These are phyloP conservation scores for Fagopyrum tataricum DNA, from an alignment of 148 eudicot species.

Conservation along the genomic window DNA sequence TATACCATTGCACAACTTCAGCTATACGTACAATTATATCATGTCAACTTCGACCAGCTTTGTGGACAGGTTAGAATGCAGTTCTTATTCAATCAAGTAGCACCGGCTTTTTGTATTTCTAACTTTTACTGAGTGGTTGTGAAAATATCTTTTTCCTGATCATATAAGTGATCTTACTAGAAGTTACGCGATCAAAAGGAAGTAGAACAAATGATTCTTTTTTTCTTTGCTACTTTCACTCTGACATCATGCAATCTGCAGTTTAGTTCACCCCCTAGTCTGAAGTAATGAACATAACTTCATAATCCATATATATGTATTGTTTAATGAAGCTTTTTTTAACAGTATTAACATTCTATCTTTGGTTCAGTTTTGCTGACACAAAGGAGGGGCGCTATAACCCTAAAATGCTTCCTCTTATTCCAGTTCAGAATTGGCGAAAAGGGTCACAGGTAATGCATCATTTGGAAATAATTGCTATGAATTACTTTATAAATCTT, in stretches of 20 bases:
- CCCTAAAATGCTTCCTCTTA: conserved; percentile 80
- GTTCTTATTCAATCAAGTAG: not conserved
- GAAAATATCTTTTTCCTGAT: not conserved
- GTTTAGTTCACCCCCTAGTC: not conserved
- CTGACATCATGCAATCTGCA: not conserved
- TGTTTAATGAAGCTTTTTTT: not conserved
- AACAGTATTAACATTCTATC: not conserved
- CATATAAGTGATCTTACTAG: not conserved
- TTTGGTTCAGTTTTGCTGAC: conserved; percentile 66
- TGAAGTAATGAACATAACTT: not conserved
- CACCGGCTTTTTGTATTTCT: not conserved
- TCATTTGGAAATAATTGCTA: not conserved
- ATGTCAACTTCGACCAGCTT: conserved; percentile 83
- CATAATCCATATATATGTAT: not conserved
- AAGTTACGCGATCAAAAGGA: not conserved
- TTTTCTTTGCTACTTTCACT: not conserved
- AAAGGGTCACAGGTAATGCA: conserved; percentile 84
- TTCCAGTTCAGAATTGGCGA: conserved; percentile 76
- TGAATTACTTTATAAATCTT: not conserved
- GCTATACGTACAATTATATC: conserved; percentile 81
- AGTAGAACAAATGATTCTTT: not conserved
- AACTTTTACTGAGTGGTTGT: not conserved
- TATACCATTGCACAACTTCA: conserved; percentile 83
- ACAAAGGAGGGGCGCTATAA: conserved; percentile 87
- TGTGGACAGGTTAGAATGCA: conserved; percentile 72